Evolutionary conservation across 2,329 filamentous ascomycete genomes (phyloP), one percentile per base, ranked within the genome.

Genomic region (Drechslerella stenobrocha): DNA sequence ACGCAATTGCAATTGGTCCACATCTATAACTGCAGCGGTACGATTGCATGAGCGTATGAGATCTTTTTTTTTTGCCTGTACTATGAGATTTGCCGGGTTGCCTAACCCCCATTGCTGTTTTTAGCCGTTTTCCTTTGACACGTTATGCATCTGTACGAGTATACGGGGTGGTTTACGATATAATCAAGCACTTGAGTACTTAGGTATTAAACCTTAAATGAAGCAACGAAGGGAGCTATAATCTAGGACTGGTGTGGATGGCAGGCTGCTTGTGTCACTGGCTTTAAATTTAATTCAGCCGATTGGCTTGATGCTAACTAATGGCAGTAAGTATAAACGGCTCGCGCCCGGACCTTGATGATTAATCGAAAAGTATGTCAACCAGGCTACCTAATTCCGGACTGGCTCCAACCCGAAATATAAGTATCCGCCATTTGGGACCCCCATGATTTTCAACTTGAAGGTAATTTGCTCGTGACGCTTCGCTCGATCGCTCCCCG

Each of bases 31-130:
- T 37, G 34, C 13, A 37, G 34, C 34, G 34, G 15, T 37, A 37
- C 11, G 34, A 37, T 37, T 37, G 34, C 11, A 42, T 42, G 37
- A 42, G 13, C 3, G 13, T 42, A 42, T 20, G 37, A 42, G 37
- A 20, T 20, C 22, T 5, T 18, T 42, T 42, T 42, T 18, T 20
- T 42, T 42, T 18, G 4, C 22, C 6, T 20, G 2, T 42, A 13
- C 11, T 15, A 37, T 15, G 11, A 4, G n/a, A n/a, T 30, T 18
- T 20, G 2, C 3, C 15, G 18, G 13, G 7, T 42, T 42, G 4
- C n/a, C 34, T 37, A 15, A 18, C 37, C 13, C 2, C 8, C 6
- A 37, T 7, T 4, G 3, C 18, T 20, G 37, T 42, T 42, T 42
- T 18, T 7, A 20, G 18, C n/a, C 18, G 37, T 20, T 42, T 42